phyloP scores from a whole-genome alignment of 2,329 filamentous ascomycete species.

The Ascosphaera aggregata region DNA sequence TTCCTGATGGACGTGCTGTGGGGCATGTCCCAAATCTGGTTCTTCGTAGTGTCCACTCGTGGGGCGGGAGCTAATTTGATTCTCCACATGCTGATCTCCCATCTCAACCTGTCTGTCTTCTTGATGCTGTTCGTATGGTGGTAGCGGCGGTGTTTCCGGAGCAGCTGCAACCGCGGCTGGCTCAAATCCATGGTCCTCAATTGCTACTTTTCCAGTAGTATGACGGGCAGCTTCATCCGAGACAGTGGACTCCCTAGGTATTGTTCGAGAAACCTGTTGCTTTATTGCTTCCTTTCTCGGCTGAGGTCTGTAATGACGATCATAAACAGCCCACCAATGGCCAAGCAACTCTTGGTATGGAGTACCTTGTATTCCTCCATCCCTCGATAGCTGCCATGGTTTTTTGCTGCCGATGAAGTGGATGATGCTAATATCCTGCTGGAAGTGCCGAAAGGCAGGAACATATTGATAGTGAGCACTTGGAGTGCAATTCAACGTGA shows the following conservation, averaged over 20 bases:
- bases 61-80: neutral
- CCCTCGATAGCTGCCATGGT: conserved; percentile 49
- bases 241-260: neutral
- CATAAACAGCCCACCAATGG: conserved; percentile 88
- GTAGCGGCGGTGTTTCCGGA: neutral
- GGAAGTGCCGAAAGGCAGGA: conserved; percentile 82
- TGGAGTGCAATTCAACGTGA: conserved; percentile 92
- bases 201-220: neutral
- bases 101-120: neutral
- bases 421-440: conserved; percentile 67
- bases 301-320: conserved; percentile 47
- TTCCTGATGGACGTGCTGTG: neutral
- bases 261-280: neutral
- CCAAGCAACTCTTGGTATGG: conserved; percentile 60
- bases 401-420: conserved; percentile 90
- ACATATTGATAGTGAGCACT: conserved; percentile 95
- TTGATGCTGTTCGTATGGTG: neutral
- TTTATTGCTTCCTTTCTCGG: conserved; percentile 4
- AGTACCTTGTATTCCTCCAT: conserved; percentile 13
- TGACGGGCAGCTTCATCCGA: too few species aligned
- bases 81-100: neutral
- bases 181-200: neutral
- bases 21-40: neutral
- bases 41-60: neutral
- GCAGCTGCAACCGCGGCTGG: neutral